These are phyloP conservation scores for Populus nigra DNA, from an alignment of 345 rosid genomes.

Conservation along the genomic window DNA sequence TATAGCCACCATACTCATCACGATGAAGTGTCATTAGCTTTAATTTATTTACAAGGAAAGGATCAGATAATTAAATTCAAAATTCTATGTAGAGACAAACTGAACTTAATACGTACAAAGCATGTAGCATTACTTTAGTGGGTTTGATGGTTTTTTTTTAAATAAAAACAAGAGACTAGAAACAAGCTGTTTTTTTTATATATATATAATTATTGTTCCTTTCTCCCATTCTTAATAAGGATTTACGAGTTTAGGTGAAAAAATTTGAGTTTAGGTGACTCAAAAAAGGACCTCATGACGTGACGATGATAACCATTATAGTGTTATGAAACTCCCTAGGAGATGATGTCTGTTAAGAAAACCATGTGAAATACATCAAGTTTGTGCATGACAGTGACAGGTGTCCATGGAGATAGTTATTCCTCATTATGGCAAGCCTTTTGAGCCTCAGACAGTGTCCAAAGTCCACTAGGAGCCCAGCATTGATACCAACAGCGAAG, in stretches of 20 bases:
- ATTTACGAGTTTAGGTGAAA: neutral
- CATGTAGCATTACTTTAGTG: conserved; percentile 8
- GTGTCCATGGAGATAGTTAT: too few species aligned
- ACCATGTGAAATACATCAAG: neutral
- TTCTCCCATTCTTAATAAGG: neutral
- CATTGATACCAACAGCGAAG: neutral
- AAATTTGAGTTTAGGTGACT: neutral
- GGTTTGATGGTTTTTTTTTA: neutral
- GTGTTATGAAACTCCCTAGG: neutral
- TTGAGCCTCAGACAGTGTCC: neutral
- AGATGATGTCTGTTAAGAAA: neutral
- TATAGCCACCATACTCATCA: conserved; percentile 2
- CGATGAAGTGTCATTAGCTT: conserved; percentile 2
- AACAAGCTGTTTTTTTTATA: neutral
- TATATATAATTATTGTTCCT: neutral
- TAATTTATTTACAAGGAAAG: neutral
- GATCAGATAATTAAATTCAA: conserved; percentile 2
- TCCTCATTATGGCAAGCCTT: too few species aligned
- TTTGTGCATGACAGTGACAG: too few species aligned
- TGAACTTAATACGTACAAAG: conserved; percentile 25
- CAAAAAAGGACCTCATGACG: neutral
- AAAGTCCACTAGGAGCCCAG: neutral
- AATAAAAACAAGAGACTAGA: neutral
- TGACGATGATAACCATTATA: neutral
- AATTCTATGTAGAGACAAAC: conserved; percentile 2